Percentiles rank a stretch among this genome's conserved stretches.
Conservation (phyloP, 2,329 filamentous ascomycete genomes). For the Neopestalotiopsis clavispora region DNA sequence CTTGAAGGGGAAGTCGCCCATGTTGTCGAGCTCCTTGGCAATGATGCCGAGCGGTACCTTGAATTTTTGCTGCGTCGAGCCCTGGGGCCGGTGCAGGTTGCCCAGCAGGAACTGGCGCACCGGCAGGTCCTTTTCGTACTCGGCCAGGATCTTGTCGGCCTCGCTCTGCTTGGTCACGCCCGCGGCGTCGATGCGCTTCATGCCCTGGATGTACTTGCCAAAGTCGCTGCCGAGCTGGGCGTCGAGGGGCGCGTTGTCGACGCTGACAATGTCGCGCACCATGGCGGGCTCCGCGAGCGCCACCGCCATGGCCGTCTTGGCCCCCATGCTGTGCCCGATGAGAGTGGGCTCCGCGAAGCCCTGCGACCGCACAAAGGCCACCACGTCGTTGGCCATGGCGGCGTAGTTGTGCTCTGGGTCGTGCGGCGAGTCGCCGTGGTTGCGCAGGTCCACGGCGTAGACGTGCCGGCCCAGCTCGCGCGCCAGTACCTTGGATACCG, state of each 20-base stretch:
- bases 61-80: slow-evolving; percentile 67
- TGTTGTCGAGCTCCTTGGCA: slow-evolving; percentile 68
- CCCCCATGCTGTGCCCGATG: slow-evolving; percentile 97
- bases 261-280: slow-evolving; percentile 75
- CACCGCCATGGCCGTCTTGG: slow-evolving; percentile 89
- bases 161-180: slow-evolving; percentile 72
- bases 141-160: slow-evolving; percentile 77
- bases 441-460: slow-evolving; percentile 89
- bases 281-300: slow-evolving; percentile 72
- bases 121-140: slow-evolving; percentile 75
- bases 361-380: slow-evolving; percentile 76
- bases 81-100: slow-evolving; percentile 69
- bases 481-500: slow-evolving; percentile 71
- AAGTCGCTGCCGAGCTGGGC: slow-evolving; percentile 77
- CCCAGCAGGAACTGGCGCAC: slow-evolving; percentile 92
- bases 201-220: slow-evolving; percentile 78
- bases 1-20: slow-evolving; percentile 89
- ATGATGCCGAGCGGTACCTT: slow-evolving; percentile 79
- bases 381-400: slow-evolving; percentile 82
- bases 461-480: slow-evolving; percentile 80
- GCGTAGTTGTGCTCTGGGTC: slow-evolving; percentile 76
- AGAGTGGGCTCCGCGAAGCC: slow-evolving; percentile 72
- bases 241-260: slow-evolving; percentile 92
- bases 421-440: slow-evolving; percentile 92
- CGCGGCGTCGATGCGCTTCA: slow-evolving; percentile 79